Percentiles rank a stretch among this genome's conserved stretches.
phyloP scores from a whole-genome alignment of 306 rosid species.

The Cicer bijugum region DNA sequence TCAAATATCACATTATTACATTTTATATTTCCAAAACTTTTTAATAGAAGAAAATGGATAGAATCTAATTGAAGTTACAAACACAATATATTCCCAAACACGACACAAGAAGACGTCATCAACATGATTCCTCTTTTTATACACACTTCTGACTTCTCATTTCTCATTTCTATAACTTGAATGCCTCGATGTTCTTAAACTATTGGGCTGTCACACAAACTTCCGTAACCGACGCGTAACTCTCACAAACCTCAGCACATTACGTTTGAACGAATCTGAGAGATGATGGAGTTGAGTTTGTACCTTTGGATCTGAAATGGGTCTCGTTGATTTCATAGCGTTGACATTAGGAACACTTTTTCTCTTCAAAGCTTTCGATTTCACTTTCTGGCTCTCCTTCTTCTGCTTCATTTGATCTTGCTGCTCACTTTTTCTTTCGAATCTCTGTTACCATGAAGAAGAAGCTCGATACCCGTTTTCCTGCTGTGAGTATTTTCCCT shows the following conservation, averaged over 20 bases:
- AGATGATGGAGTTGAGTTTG: constrained; percentile 15
- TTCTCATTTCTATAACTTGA: not conserved
- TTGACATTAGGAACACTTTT: constrained; percentile 37
- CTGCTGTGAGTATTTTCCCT: constrained; percentile 70
- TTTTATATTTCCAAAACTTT: too few relatives aligned
- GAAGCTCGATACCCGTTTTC: constrained; percentile 99
- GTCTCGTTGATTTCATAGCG: constrained; percentile 50
- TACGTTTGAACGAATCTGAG: constrained; percentile 51
- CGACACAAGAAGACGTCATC: not conserved
- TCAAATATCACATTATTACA: too few relatives aligned
- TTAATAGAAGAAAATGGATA: too few relatives aligned
- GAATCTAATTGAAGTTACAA: too few relatives aligned
- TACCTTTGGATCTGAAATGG: constrained; percentile 71
- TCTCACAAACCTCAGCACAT: constrained; percentile 49
- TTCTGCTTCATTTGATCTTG: constrained; percentile 16
- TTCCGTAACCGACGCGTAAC: constrained; percentile 19
- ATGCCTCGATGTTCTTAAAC: constrained; percentile 23
- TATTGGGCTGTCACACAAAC: constrained; percentile 43
- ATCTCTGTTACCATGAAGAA: constrained; percentile 81
- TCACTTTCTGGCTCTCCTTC: constrained; percentile 40
- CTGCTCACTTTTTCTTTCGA: constrained; percentile 13
- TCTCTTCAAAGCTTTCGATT: constrained; percentile 49
- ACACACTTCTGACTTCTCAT: not conserved
- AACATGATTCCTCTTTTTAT: not conserved
- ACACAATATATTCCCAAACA: not conserved